These are phyloP conservation scores for Wickerhamiella azymoides DNA, from an alignment of 805 yeast genomes.

Conservation along the genomic window DNA sequence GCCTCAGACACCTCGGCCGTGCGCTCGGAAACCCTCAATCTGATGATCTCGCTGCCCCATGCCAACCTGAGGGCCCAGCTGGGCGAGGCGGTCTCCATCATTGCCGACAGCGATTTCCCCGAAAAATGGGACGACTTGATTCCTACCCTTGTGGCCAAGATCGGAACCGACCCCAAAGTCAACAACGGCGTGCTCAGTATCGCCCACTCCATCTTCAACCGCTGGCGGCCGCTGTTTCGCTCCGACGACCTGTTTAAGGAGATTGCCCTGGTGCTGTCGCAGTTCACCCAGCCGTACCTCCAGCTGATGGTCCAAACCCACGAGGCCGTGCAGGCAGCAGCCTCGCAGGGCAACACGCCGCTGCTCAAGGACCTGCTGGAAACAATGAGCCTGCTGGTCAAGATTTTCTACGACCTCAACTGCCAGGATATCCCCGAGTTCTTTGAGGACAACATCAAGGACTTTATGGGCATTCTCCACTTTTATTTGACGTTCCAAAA, in stretches of 20 bases:
- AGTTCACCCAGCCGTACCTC: slow-evolving; percentile 70
- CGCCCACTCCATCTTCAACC: slow-evolving; percentile 88
- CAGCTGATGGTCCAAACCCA: slow-evolving; percentile 53
- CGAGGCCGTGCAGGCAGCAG: slow-evolving; percentile 34
- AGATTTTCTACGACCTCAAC: slow-evolving; percentile 83
- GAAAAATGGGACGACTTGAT: slow-evolving; percentile 65
- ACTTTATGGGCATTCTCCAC: slow-evolving; percentile 69
- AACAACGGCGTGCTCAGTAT: slow-evolving; percentile 81
- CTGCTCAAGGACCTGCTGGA: slow-evolving; percentile 31
- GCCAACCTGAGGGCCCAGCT: slow-evolving; percentile 63
- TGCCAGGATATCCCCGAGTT: slow-evolving; percentile 98
- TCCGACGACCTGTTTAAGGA: slow-evolving; percentile 82
- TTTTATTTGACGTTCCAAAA: slow-evolving; percentile 58
- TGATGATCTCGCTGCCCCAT: slow-evolving; percentile 73
- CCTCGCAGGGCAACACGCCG: slow-evolving; percentile 26
- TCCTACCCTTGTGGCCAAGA: slow-evolving; percentile 44
- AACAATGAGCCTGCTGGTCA: slow-evolving; percentile 46
- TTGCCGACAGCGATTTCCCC: slow-evolving; percentile 95
- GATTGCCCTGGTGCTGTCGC: slow-evolving; percentile 71
- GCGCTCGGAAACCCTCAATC: slow-evolving; percentile 63
- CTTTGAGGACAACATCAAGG: slow-evolving; percentile 75
- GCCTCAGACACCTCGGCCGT: slow-evolving; percentile 48
- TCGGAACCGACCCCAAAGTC: slow-evolving; percentile 35
- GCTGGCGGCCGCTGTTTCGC: slow-evolving; percentile 92
- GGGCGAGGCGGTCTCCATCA: slow-evolving; percentile 83